These are phyloP conservation scores for Solanum megistacrolobum DNA, from an alignment of 257 asterid species.

Conservation along the genomic window DNA sequence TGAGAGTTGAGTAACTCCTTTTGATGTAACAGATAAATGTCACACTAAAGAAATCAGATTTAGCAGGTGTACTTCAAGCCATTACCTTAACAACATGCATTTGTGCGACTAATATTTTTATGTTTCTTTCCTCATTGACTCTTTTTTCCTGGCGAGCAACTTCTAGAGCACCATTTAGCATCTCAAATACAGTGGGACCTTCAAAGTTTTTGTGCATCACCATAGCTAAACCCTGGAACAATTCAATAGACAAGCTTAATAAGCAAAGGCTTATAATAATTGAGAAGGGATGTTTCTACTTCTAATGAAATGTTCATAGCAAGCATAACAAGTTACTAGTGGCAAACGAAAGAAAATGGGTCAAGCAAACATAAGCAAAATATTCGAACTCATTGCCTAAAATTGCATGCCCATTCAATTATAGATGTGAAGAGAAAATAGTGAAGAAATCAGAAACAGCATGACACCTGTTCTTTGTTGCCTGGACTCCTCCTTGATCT, in stretches of 20 bases:
- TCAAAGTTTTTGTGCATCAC: conserved; percentile 86
- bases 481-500: neutral
- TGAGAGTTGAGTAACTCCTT: neutral
- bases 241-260: neutral
- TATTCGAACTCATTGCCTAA: neutral
- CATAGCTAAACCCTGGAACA: conserved; percentile 75
- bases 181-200: conserved; percentile 74
- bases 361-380: neutral
- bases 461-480: neutral
- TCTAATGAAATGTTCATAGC: neutral
- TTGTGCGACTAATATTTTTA: conserved; percentile 69
- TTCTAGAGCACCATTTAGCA: conserved; percentile 62
- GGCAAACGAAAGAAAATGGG: neutral
- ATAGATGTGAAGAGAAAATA: neutral
- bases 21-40: neutral
- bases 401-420: neutral
- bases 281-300: neutral
- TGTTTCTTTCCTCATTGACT: conserved; percentile 72
- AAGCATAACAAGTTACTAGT: neutral
- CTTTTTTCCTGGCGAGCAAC: conserved; percentile 45
- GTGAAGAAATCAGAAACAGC: neutral
- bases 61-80: neutral
- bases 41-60: neutral
- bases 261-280: neutral
- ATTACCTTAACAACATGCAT: conserved; percentile 77